A percentile compares a stretch with the other conserved stretches of the same genome.
phyloP scores from a whole-genome alignment of 2,329 filamentous ascomycete species.

The Corinectria fuckeliana region DNA sequence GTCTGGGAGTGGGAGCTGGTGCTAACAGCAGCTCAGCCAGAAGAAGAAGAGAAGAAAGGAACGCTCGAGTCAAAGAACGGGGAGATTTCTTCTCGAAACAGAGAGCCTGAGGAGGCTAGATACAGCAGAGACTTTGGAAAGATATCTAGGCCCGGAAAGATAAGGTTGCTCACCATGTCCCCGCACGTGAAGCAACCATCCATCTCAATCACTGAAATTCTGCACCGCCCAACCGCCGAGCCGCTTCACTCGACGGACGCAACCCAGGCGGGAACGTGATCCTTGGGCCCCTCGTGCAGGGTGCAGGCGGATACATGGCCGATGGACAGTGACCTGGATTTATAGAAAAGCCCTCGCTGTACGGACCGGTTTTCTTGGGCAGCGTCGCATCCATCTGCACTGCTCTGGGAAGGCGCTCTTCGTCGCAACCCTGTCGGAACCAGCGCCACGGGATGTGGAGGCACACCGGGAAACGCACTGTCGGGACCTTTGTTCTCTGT shows the following conservation, averaged over 20 bases:
- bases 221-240: background rate
- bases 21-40: no score
- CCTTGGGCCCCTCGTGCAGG: background rate
- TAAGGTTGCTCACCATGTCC: no score
- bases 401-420: background rate
- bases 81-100: no score
- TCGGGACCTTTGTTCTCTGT: background rate
- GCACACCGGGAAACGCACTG: slow-evolving; percentile 3
- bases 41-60: no score
- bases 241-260: background rate
- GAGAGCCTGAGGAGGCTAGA: no score
- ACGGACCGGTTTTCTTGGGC: background rate
- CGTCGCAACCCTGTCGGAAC: background rate
- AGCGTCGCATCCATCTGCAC: background rate
- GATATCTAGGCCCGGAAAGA: no score
- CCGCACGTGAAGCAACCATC: background rate
- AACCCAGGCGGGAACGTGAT: background rate
- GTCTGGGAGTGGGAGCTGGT: no score
- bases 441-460: background rate
- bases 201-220: background rate
- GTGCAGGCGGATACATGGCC: background rate
- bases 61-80: no score
- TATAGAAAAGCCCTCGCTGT: background rate
- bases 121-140: no score
- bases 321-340: background rate